phyloP scores from a whole-genome alignment of 768 basidiomycete species.

The Panus rudis region DNA sequence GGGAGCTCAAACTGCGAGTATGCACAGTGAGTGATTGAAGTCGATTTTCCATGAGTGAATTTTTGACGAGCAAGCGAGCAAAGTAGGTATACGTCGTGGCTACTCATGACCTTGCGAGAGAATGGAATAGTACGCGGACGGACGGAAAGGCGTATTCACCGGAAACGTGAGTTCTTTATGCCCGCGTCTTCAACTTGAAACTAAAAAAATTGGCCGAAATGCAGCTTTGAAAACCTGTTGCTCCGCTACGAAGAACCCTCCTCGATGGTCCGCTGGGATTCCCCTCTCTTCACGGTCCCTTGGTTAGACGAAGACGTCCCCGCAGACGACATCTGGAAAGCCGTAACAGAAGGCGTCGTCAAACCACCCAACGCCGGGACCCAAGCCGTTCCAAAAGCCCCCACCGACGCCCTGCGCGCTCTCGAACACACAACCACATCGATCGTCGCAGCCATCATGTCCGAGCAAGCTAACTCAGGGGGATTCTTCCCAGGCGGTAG shows the following conservation, averaged over 20 bases:
- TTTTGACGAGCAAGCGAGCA: constrained; percentile 8
- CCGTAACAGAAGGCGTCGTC: constrained; percentile 69
- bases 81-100: constrained; percentile 71
- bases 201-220: background rate
- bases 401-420: constrained; percentile 78
- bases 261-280: constrained; percentile 98
- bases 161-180: constrained; percentile 57
- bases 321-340: constrained; percentile 68
- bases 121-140: constrained; percentile 60
- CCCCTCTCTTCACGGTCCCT: constrained; percentile 81
- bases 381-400: constrained; percentile 70
- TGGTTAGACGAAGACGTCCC: constrained; percentile 68
- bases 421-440: constrained; percentile 73
- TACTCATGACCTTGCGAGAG: constrained; percentile 64
- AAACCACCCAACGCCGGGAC: constrained; percentile 88
- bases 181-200: background rate
- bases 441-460: constrained; percentile 66
- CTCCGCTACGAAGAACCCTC: constrained; percentile 93
- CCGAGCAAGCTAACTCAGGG: constrained; percentile 49
- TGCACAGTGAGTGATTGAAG: constrained; percentile 63
- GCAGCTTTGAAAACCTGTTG: constrained; percentile 79
- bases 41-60: background rate
- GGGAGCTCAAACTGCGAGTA: constrained; percentile 77
- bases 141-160: constrained; percentile 47
- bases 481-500: constrained; percentile 49